Conservation (phyloP, 179 eudicot genomes). For the Pouteria campechiana region DNA sequence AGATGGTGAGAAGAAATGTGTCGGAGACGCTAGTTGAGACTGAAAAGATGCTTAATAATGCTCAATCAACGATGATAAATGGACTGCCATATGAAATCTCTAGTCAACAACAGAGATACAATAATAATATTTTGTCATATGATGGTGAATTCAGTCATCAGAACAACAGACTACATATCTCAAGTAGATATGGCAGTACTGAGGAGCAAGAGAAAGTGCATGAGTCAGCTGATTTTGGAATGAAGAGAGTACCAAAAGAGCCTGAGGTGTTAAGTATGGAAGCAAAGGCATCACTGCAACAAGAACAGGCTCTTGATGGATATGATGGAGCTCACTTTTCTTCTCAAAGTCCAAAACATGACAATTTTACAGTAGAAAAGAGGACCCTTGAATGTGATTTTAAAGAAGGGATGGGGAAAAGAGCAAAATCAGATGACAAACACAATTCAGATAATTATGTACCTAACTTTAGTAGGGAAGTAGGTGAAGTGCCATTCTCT, state of each 20-base stretch:
- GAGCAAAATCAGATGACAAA: constrained; percentile 16
- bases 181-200: constrained; percentile 18
- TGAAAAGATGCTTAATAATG: constrained; percentile 15
- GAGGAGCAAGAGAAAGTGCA: constrained; percentile 18
- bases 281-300: constrained; percentile 13
- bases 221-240: constrained; percentile 23
- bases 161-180: constrained; percentile 16
- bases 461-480: constrained; percentile 9
- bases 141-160: constrained; percentile 16
- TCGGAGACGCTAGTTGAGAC: constrained; percentile 13
- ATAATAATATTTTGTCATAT: too few species aligned
- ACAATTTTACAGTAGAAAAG: too few species aligned
- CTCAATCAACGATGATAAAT: too few species aligned
- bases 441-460: constrained; percentile 14
- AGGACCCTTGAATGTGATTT: constrained; percentile 14
- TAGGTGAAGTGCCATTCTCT: constrained; percentile 23
- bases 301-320: constrained; percentile 13
- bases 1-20: constrained; percentile 12
- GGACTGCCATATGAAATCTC: too few species aligned
- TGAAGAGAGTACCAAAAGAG: too few species aligned
- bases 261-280: constrained; percentile 18
- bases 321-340: constrained; percentile 14
- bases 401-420: constrained; percentile 13
- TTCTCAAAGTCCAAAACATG: constrained; percentile 9
- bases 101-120: too few species aligned